Conservation (phyloP, 2,329 filamentous ascomycete genomes). For the Aureobasidium sp. region DNA sequence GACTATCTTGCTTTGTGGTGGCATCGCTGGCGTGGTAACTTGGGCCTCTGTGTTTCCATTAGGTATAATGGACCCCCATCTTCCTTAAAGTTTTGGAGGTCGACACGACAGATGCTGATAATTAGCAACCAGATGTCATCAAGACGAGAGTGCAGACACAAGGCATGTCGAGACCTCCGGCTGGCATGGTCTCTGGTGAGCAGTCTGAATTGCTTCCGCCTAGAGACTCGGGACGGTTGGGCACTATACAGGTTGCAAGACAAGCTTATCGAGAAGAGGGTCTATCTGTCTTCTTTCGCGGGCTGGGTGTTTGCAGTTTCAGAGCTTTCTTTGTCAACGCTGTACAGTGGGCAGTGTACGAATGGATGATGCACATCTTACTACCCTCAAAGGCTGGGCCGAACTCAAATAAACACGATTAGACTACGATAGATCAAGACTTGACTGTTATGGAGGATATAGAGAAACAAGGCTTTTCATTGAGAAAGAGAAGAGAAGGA, state of each 20-base stretch:
- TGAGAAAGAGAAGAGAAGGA: neutral
- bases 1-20: conserved; percentile 63
- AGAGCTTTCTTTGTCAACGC: conserved; percentile 91
- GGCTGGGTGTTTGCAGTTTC: conserved; percentile 71
- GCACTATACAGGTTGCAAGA: conserved; percentile 56
- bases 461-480: conserved; percentile 2
- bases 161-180: conserved; percentile 20
- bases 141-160: conserved; percentile 90
- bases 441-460: neutral
- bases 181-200: conserved; percentile 15
- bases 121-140: conserved; percentile 57
- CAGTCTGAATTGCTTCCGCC: conserved; percentile 4
- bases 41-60: conserved; percentile 89
- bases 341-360: conserved; percentile 67
- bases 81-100: neutral
- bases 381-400: neutral
- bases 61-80: conserved; percentile 18
- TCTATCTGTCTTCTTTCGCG: conserved; percentile 69
- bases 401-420: neutral
- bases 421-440: neutral
- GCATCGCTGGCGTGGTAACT: conserved; percentile 75
- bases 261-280: conserved; percentile 64
- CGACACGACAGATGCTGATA: neutral
- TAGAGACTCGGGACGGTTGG: conserved; percentile 25
- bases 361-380: conserved; percentile 16